phyloP scores from a whole-genome alignment of 495 filamentous ascomycete genomes.

The Neurospora sublineolata region DNA sequence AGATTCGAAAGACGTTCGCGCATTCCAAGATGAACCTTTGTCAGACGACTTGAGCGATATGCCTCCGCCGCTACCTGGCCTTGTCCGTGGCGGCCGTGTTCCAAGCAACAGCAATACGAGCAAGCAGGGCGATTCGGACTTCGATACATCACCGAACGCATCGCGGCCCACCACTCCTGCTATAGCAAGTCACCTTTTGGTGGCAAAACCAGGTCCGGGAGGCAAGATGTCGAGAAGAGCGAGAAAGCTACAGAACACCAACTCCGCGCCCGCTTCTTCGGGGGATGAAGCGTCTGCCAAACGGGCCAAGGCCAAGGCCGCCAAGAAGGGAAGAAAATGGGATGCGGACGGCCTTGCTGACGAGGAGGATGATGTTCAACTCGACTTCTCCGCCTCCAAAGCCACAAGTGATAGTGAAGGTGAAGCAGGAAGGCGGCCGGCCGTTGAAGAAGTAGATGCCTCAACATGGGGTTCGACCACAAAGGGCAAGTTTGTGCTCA shows the following conservation, averaged over 20 bases:
- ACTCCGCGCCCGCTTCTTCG: conserved; percentile 61
- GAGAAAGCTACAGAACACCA: conserved; percentile 55
- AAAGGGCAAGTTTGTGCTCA: conserved; percentile 87
- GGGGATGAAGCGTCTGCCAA: conserved; percentile 60
- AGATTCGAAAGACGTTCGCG: conserved; percentile 17
- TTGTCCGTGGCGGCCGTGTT: conserved; percentile 19
- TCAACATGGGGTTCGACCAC: conserved; percentile 76
- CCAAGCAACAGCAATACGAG: conserved; percentile 6
- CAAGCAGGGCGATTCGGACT: conserved; percentile 45
- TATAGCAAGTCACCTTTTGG: conserved; percentile 49
- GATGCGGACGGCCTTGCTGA: conserved; percentile 79
- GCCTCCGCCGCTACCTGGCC: conserved; percentile 32
- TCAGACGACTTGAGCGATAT: conserved; percentile 28
- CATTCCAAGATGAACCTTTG: conserved; percentile 31
- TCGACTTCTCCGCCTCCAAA: conserved; percentile 72
- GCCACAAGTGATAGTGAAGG: conserved; percentile 41
- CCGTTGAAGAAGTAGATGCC: conserved; percentile 61
- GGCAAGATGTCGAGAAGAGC: conserved; percentile 70
- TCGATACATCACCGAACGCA: conserved; percentile 57
- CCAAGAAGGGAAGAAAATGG: conserved; percentile 84
- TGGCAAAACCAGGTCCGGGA: conserved; percentile 57
- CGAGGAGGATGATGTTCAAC: conserved; percentile 65
- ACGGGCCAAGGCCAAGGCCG: conserved; percentile 48
- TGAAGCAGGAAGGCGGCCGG: conserved; percentile 31
- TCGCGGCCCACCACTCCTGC: conserved; percentile 72